Conservation (phyloP, 768 basidiomycete species). For the Trametes punicea region DNA sequence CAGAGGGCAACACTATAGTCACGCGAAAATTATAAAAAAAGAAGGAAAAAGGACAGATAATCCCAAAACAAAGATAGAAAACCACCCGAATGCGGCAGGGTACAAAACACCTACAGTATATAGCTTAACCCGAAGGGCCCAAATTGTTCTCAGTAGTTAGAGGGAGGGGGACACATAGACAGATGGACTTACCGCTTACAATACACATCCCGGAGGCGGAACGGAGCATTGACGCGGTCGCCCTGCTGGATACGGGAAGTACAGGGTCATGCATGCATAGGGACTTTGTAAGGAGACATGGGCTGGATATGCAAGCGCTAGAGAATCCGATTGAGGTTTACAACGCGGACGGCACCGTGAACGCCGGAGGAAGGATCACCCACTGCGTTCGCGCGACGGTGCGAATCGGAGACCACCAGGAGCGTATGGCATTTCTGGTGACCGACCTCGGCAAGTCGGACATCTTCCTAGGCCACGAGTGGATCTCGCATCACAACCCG, state of each 20-base stretch:
- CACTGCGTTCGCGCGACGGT: constrained; percentile 1
- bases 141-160: not conserved
- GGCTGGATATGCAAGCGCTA: not conserved
- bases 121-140: not conserved
- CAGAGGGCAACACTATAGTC: too few relatives aligned
- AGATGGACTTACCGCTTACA: not conserved
- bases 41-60: too few relatives aligned
- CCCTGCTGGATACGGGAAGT: not conserved
- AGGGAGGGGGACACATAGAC: not conserved
- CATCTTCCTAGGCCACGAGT: not conserved
- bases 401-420: not conserved
- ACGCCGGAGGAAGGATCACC: constrained; percentile 15
- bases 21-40: not conserved
- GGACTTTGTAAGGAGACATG: constrained; percentile 9
- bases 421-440: not conserved
- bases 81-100: not conserved
- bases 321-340: constrained; percentile 19
- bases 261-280: constrained; percentile 1
- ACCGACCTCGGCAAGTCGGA: not conserved
- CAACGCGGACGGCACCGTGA: constrained; percentile 20
- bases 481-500: constrained; percentile 3
- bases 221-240: not conserved
- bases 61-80: not conserved
- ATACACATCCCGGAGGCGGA: not conserved
- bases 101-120: not conserved